Conservation (phyloP, 2,329 filamentous ascomycete genomes). For the Trichoderma harzianum region DNA sequence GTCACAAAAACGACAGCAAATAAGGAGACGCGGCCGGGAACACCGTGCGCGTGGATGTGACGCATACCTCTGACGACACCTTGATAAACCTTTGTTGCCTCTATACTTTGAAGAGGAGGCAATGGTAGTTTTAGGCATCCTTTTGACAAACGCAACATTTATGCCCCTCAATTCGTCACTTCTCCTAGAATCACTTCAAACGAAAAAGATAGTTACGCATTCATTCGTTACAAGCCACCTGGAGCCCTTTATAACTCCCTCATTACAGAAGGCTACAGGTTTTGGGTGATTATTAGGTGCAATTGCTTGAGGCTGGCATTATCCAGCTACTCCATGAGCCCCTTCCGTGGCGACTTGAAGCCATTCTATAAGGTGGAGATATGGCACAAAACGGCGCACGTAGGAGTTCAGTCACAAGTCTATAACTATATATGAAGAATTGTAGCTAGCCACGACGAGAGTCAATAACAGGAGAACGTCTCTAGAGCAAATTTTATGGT, state of each 20-base stretch:
- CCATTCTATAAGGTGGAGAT: too few species aligned
- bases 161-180: not conserved
- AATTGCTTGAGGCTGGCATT: not conserved
- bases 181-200: not conserved
- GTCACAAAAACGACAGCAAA: not conserved
- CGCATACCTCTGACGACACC: not conserved
- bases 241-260: not conserved
- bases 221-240: not conserved
- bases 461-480: not conserved
- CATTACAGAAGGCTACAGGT: fast-evolving
- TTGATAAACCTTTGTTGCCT: not conserved
- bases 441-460: not conserved
- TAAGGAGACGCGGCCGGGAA: not conserved
- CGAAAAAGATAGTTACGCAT: not conserved
- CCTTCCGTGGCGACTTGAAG: too few species aligned
- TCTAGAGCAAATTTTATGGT: not conserved
- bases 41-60: not conserved
- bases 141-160: not conserved
- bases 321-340: not conserved
- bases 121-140: not conserved
- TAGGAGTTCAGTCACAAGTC: too few species aligned
- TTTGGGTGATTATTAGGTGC: not conserved
- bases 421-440: not conserved
- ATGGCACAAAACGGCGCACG: too few species aligned
- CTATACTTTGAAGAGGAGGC: not conserved